Evolutionary conservation across 75 land plant species (phyloP), one percentile per base, ranked within the genome.

Genomic region (Selaginella moellendorffii): DNA sequence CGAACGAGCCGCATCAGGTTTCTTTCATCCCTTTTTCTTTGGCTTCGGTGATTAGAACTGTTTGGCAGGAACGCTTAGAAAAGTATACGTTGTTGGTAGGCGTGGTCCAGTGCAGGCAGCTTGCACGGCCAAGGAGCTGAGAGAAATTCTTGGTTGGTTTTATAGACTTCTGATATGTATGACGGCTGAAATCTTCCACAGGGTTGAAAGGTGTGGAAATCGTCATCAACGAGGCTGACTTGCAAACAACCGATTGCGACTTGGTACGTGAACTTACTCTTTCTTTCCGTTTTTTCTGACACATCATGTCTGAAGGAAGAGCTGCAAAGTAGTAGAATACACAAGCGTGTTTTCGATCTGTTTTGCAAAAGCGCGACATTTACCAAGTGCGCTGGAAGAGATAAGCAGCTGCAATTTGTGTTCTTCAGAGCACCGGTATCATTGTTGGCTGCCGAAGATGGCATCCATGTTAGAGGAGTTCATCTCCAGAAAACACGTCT

Each of bases 41-140:
- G 46, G 5, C 10, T 5, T 36, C 46, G 14, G 46, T 36, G 46
- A 36, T 36, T 14, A 36, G 14, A 36, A 36, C 46, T 5, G n/a
- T 14, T 36, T 5, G 5, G 14, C 46, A 36, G 46, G 14, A 36
- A 36, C 14, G 46, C 46, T 36, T 36, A 90, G 96, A 71, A 86
- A 76, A 74, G 98, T 93, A 17, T 82, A 78, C 78, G 62, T 93
- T 52, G 85, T 93, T 27, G 98, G 96, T 63, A 75, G 98, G 64
- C 90, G 98, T 31, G 98, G 98, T 61, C 98, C 98, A 64, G 87
- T 77, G 8, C 98, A 93, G 68, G 90, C 97, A 65, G 96, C 98
- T 62, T 93, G 90, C 72, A 93, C 98, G 54, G 87, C 98, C 62
- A 93, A 93, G 61, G 98, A 93, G 71, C 69, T 93, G 29, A 84